Percentiles rank a stretch among this genome's conserved stretches.
These are phyloP conservation scores for Chaetomium sp. DNA, from an alignment of 2,329 filamentous ascomycete species.

Conservation along the genomic window DNA sequence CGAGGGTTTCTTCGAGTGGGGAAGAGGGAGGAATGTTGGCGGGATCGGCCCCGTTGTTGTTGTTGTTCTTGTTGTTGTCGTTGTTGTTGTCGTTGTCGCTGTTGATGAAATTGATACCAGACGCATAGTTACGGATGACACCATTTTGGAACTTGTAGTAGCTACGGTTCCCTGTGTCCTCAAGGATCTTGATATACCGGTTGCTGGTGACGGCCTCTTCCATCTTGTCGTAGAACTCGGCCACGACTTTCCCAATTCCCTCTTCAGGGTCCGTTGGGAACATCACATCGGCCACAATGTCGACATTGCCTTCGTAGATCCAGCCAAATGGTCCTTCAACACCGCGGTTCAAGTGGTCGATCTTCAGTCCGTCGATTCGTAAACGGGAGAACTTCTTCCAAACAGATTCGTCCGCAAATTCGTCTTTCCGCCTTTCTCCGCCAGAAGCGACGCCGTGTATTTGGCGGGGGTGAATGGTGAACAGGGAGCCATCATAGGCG, in stretches of 20 bases:
- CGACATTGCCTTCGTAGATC: conserved; percentile 96
- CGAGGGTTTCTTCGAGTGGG: conserved; percentile 5
- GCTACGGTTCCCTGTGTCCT: conserved; percentile 34
- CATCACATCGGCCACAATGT: conserved; percentile 94
- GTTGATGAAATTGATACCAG: conserved; percentile 1
- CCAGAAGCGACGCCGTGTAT: conserved; percentile 70
- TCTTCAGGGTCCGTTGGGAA: conserved; percentile 84
- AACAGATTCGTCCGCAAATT: conserved; percentile 58
- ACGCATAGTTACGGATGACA: conserved; percentile 15
- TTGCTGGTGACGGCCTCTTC: conserved; percentile 86
- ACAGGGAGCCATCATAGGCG: conserved; percentile 89
- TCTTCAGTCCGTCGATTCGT: conserved; percentile 86
- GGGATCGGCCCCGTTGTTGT: background rate
- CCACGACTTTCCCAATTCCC: conserved; percentile 86
- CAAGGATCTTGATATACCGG: conserved; percentile 55
- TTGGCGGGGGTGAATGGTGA: conserved; percentile 93
- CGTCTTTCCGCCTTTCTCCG: conserved; percentile 49
- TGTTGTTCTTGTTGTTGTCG: background rate
- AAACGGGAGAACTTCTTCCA: conserved; percentile 97
- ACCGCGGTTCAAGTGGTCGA: conserved; percentile 91
- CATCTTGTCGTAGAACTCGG: conserved; percentile 93
- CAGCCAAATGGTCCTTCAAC: conserved; percentile 92
- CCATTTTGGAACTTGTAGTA: conserved; percentile 13
- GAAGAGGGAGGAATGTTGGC: background rate
- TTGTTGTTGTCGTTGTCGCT: background rate